Evolutionary conservation across 805 yeast species (phyloP), one percentile per base, ranked within the genome.

Genomic region (Zygoascus tannicola): DNA sequence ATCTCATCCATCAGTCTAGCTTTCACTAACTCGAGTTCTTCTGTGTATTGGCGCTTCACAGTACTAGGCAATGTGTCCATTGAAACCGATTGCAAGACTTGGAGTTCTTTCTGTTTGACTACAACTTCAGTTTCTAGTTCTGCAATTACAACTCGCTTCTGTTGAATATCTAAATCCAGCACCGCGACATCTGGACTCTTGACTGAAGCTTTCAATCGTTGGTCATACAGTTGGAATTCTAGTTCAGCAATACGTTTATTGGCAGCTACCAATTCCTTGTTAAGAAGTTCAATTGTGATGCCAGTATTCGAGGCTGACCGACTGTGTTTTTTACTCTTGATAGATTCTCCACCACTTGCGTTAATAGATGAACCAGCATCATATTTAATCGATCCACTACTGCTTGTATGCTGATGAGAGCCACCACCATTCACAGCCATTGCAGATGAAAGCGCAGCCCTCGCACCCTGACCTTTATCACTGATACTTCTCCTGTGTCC

Each of bases 1-100:
- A 80, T 62, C 43, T 79, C 85, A 15, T 52, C 48, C 38, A 61
- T 63, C 41, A 85, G 60, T 15, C 63, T 59, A 28, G 64, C 66
- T 60, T 73, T 80, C 38, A 72, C 71, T 0, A 53, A 47, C 23
- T 63, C 69, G 49, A 86, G 63, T 16, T 64, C 70, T 39, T 68
- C 71, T 12, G 82, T 43, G 34, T 61, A 57, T 45, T 54, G 52
- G n/a, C 47, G 48, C 4, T 57, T 44, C 26, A 56, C 68, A 12
- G 35, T 33, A 5, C 20, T 30, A 16, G 33, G 81, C 14, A 15
- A 86, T 35, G 63, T 66, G 18, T 65, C 45, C 30, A 59, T 40
- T 3, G 35, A 30, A 12, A 19, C 48, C 4, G 32, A 20, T 58
- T 50, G 50, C 10, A 78, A 52, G 3, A 70, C 51, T 43, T 68